Evolutionary conservation across 2,329 filamentous ascomycete genomes (phyloP).

Genomic region (Paracoccidioides lutzii): DNA sequence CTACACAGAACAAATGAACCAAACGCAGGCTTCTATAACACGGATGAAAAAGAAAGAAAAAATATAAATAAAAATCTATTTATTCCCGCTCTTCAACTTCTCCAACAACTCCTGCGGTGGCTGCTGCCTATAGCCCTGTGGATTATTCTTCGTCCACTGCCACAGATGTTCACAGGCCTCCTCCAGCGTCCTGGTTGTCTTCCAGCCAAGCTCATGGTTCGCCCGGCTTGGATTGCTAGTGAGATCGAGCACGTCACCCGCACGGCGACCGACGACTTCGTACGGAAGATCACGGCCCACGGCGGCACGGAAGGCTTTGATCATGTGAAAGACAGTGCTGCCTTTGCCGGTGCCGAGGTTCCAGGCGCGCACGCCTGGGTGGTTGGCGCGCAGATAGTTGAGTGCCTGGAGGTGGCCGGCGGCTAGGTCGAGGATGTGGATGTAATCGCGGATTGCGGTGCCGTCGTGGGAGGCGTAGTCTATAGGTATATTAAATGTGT

Average conservation of each 20-base stretch:
- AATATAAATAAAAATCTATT: not conserved
- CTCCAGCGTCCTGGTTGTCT: constrained; percentile 79
- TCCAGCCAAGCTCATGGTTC: constrained; percentile 83
- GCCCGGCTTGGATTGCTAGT: constrained; percentile 83
- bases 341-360: constrained; percentile 91
- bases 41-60: not conserved
- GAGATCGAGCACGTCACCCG: constrained; percentile 85
- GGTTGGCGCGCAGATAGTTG: constrained; percentile 70
- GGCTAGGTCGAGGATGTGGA: constrained; percentile 85
- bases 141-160: constrained; percentile 96
- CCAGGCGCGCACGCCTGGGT: constrained; percentile 88
- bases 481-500: constrained; percentile 23
- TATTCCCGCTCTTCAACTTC: constrained; percentile 8
- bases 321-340: constrained; percentile 93
- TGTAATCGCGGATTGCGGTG: constrained; percentile 94
- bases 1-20: not conserved
- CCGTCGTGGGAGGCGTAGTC: constrained; percentile 87
- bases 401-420: constrained; percentile 77
- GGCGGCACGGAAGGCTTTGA: constrained; percentile 80
- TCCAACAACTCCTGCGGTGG: constrained; percentile 74
- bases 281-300: constrained; percentile 80
- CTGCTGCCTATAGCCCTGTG: constrained; percentile 81
- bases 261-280: constrained; percentile 67
- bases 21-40: not conserved
- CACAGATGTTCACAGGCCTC: constrained; percentile 89